Percentiles rank a stretch among this genome's conserved stretches.
Evolutionary conservation across 1,139 yeast genomes (phyloP).

Genomic region (Scheffersomyces stambukii): DNA sequence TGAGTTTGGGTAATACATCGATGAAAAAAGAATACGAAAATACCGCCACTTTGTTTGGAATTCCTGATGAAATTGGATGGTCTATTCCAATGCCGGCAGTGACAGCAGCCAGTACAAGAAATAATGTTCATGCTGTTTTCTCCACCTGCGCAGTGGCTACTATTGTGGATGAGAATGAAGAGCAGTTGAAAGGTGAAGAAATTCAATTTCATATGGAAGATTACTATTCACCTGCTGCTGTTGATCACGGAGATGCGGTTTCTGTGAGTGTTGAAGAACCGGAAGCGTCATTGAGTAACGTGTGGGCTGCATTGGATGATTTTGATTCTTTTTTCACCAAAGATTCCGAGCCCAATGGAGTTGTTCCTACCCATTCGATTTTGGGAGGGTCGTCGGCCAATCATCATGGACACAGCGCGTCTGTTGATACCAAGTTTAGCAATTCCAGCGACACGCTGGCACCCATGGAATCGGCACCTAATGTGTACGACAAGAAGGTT

Average conservation of each 20-base stretch:
- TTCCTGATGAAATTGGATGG: conserved; percentile 98
- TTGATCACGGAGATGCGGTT: conserved; percentile 30
- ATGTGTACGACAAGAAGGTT: conserved; percentile 74
- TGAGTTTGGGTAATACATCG: conserved; percentile 82
- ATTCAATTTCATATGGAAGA: conserved; percentile 69
- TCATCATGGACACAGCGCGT: conserved; percentile 43
- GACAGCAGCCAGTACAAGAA: conserved; percentile 81
- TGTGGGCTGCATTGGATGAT: conserved; percentile 96
- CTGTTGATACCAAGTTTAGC: conserved; percentile 44
- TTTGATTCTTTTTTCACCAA: conserved; percentile 89
- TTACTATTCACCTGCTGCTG: conserved; percentile 40
- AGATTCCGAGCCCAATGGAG: conserved; percentile 37
- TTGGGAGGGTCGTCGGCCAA: conserved; percentile 7
- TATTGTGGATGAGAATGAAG: conserved; percentile 23
- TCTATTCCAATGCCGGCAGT: conserved; percentile 92
- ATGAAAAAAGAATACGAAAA: conserved; percentile 78
- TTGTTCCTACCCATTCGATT: conserved; percentile 7
- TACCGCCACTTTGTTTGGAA: conserved; percentile 87
- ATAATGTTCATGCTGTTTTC: conserved; percentile 93
- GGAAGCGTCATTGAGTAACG: conserved; percentile 79
- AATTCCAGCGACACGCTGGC: conserved; percentile 34
- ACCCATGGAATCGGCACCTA: conserved; percentile 71
- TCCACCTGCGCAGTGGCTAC: conserved; percentile 61
- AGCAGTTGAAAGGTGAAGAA: conserved; percentile 30
- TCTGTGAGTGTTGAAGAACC: conserved; percentile 52